A percentile compares a stretch with the other conserved stretches of the same genome.
These are phyloP conservation scores for Syncephalastrum racemosum DNA, from an alignment of 371 early-diverging fungal species.

Conservation along the genomic window DNA sequence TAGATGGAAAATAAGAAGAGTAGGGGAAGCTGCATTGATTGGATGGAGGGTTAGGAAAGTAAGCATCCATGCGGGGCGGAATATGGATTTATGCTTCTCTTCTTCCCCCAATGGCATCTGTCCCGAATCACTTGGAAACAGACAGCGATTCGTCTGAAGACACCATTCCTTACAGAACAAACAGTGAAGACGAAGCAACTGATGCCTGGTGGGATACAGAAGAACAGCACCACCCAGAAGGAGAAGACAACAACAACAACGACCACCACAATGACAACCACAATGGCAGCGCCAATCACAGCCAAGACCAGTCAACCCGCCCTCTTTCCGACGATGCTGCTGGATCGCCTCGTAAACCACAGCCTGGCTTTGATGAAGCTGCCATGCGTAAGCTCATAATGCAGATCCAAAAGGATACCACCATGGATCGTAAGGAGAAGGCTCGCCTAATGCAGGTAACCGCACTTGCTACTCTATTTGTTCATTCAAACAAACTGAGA, in stretches of 20 bases:
- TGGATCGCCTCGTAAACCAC: too few species aligned
- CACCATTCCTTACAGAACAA: conserved; percentile 14
- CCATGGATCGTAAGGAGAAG: conserved; percentile 61
- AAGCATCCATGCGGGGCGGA: too few species aligned
- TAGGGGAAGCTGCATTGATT: too few species aligned
- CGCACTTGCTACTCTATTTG: background rate
- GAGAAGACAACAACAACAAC: background rate
- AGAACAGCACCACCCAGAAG: conserved; percentile 15
- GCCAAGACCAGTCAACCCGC: too few species aligned
- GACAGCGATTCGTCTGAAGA: conserved; percentile 21
- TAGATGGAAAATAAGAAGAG: too few species aligned
- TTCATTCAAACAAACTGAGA: background rate
- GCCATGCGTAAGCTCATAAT: conserved; percentile 58
- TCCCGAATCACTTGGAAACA: conserved; percentile 7
- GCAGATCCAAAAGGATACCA: conserved; percentile 55
- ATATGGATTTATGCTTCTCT: background rate
- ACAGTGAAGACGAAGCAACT: conserved; percentile 17
- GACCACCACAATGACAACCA: background rate
- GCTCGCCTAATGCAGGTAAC: conserved; percentile 71
- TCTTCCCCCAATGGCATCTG: background rate
- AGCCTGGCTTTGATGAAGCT: conserved; percentile 15
- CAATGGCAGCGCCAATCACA: background rate
- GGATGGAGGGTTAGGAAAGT: too few species aligned
- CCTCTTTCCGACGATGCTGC: too few species aligned
- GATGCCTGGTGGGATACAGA: conserved; percentile 39